Conservation (phyloP, 2,329 filamentous ascomycete genomes). For the Diaporthe vaccinii region DNA sequence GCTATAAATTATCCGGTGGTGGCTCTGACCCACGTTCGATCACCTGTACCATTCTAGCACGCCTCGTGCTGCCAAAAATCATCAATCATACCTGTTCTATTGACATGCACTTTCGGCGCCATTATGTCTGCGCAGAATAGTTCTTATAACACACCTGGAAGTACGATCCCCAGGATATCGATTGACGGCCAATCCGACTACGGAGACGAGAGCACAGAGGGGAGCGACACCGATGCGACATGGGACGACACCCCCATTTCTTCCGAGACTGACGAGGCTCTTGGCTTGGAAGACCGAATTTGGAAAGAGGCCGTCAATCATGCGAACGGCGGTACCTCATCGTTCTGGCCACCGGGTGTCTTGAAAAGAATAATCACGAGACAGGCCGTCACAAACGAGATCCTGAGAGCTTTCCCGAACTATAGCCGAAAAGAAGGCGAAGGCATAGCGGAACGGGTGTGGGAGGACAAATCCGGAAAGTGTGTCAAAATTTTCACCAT, state of each 20-base stretch:
- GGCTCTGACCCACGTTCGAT: neutral
- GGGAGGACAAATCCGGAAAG: neutral
- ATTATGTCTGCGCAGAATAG: neutral
- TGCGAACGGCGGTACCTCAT: neutral
- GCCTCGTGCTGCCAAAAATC: too few species aligned
- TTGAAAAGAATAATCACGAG: neutral
- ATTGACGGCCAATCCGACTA: neutral
- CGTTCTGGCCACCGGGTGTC: neutral
- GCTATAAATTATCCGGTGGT: neutral
- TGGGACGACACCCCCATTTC: too few species aligned
- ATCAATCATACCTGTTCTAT: too few species aligned
- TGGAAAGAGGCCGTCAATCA: neutral
- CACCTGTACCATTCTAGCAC: neutral
- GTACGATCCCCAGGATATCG: neutral
- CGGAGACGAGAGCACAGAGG: neutral
- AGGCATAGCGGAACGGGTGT: neutral
- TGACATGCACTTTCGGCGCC: too few species aligned
- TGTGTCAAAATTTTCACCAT: constrained; percentile 1
- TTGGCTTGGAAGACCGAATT: neutral
- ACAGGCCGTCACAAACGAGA: neutral
- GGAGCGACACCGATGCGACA: too few species aligned
- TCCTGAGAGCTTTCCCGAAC: neutral
- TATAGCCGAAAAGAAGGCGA: neutral
- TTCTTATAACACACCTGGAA: too few species aligned
- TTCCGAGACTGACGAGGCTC: neutral